Evolutionary conservation across 495 filamentous ascomycete genomes (phyloP).

Genomic region (Jackrogersella multiformis): DNA sequence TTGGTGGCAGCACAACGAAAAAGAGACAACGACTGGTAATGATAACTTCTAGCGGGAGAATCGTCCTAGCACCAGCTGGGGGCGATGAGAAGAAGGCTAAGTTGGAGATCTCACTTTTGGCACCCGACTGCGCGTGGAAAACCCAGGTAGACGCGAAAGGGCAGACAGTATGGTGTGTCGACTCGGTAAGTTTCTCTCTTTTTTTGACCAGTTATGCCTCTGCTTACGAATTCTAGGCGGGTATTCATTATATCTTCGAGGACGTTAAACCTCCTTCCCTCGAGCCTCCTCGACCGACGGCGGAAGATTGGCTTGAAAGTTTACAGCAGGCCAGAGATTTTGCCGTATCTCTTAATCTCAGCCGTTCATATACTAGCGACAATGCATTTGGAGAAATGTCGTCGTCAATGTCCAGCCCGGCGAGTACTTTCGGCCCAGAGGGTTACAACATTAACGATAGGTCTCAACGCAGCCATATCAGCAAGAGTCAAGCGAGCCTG

Average conservation of each 20-base stretch:
- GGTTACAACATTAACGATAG: slow-evolving; percentile 59
- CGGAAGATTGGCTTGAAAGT: slow-evolving; percentile 86
- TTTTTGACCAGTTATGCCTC: slow-evolving; percentile 3
- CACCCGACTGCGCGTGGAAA: slow-evolving; percentile 75
- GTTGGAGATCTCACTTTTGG: slow-evolving; percentile 82
- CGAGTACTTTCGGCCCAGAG: slow-evolving; percentile 72
- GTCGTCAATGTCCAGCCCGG: slow-evolving; percentile 76
- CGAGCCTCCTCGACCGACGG: slow-evolving; percentile 38
- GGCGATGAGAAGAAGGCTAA: slow-evolving; percentile 97
- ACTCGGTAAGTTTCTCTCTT: slow-evolving; percentile 76
- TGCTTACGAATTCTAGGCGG: slow-evolving; percentile 65
- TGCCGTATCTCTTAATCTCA: slow-evolving; percentile 73
- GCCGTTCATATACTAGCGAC: slow-evolving; percentile 72
- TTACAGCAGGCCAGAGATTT: slow-evolving; percentile 84
- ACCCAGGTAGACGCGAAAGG: slow-evolving; percentile 85
- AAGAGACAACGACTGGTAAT: slow-evolving; percentile 93
- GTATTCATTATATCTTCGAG: slow-evolving; percentile 93
- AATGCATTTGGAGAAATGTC: slow-evolving; percentile 76
- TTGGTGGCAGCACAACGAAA: slow-evolving; percentile 87
- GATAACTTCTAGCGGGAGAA: slow-evolving; percentile 88
- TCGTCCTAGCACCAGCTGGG: slow-evolving; percentile 89
- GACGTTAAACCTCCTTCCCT: slow-evolving; percentile 71
- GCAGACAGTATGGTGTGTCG: slow-evolving; percentile 86
- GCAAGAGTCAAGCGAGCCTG: slow-evolving; percentile 64
- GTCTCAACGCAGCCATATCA: slow-evolving; percentile 60